Conservation (phyloP, 768 basidiomycete genomes). For the Hygrophoropsis aurantiaca region DNA sequence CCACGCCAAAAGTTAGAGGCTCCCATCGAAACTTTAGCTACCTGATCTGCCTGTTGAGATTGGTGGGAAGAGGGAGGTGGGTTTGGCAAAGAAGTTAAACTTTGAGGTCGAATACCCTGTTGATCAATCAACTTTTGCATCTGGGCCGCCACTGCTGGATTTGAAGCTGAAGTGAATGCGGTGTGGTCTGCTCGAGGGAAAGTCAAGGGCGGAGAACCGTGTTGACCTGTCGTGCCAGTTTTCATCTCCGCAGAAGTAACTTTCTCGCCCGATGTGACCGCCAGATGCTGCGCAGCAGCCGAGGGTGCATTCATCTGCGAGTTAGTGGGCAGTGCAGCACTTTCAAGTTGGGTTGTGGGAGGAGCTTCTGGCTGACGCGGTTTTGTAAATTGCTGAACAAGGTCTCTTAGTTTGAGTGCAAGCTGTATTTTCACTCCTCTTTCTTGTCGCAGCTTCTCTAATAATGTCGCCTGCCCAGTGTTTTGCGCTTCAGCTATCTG, state of each 20-base stretch:
- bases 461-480: constrained; percentile 15
- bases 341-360: constrained; percentile 7
- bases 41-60: constrained; percentile 11
- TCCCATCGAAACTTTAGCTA: neutral
- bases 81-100: constrained; percentile 11
- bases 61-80: constrained; percentile 16
- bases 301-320: neutral
- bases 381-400: constrained; percentile 14
- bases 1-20: constrained; percentile 45
- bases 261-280: neutral
- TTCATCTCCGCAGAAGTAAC: constrained; percentile 7
- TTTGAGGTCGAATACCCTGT: constrained; percentile 31
- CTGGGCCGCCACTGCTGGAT: constrained; percentile 30
- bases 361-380: constrained; percentile 2
- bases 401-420: constrained; percentile 10
- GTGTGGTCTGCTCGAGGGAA: too few relatives aligned
- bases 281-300: neutral
- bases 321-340: neutral
- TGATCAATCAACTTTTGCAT: constrained; percentile 52
- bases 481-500: constrained; percentile 13
- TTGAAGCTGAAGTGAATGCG: too few relatives aligned
- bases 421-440: constrained; percentile 1
- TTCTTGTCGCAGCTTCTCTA: constrained; percentile 13
- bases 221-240: constrained; percentile 9
- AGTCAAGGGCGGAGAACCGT: neutral